These are phyloP conservation scores for Talaromyces pinophilus DNA, from an alignment of 2,329 filamentous ascomycete species.

Conservation along the genomic window DNA sequence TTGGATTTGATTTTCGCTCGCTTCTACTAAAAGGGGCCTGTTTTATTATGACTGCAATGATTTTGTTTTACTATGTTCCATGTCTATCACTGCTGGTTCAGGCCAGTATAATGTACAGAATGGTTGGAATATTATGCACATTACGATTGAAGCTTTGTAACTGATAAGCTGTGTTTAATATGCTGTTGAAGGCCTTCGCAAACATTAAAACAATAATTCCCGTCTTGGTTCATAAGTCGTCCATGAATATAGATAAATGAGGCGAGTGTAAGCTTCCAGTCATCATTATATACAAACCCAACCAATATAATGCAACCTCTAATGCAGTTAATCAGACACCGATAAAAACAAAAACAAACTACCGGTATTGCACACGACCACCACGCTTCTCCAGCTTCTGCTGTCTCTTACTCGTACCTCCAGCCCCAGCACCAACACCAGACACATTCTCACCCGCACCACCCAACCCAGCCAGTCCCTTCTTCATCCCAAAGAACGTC, in stretches of 20 bases:
- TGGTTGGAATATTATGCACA: not conserved
- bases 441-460: slow-evolving; percentile 30
- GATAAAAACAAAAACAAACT: slow-evolving; percentile 22
- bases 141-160: not conserved
- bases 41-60: slow-evolving; percentile 17
- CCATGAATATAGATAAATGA: not conserved
- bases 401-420: slow-evolving; percentile 50
- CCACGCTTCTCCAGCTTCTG: slow-evolving; percentile 56
- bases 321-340: not conserved
- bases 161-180: not conserved
- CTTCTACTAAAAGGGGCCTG: not conserved
- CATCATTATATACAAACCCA: not conserved
- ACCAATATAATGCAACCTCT: not conserved
- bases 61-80: not conserved
- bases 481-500: slow-evolving; percentile 51
- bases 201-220: not conserved
- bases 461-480: slow-evolving; percentile 46
- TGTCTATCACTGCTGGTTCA: not conserved
- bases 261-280: not conserved
- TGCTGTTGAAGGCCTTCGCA: not conserved
- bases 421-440: not conserved
- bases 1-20: slow-evolving; percentile 5
- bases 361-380: slow-evolving; percentile 47
- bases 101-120: slow-evolving; percentile 14
- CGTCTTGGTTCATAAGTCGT: not conserved